Evolutionary conservation across 495 filamentous ascomycete genomes (phyloP), one percentile per base, ranked within the genome.

Genomic region (Amphirosellinia nigrospora): DNA sequence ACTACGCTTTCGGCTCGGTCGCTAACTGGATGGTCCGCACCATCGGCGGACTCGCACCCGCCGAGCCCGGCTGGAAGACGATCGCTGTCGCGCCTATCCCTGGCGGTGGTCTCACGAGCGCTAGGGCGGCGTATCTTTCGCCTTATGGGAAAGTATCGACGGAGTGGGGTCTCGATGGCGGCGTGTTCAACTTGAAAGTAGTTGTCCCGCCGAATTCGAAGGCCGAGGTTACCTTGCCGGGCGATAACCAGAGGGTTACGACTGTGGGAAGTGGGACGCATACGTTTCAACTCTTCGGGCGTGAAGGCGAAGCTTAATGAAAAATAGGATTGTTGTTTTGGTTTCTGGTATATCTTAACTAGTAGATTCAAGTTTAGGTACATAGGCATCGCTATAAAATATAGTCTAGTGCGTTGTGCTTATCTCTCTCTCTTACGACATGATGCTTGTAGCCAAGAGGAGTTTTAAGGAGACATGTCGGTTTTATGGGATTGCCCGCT

Each of bases 51-150:
- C 46, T 82, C 0, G 71, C 73, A n/a, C 71, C 75, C 5, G 71
- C 73, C 2, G 72, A 76, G 23, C 77, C 78, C 0, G 80, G 80
- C 45, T 82, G 80, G 80, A 79, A 76, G 71, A 77, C 64, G 19
- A 63, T 79, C 48, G 68, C 48, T 15, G 72, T 82, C 0, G 68
- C 38, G 10, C 71, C 75, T 15, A 52, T 74, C 1, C 81, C 80
- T 1, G 79, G 79, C 1, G 79, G 77, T 0, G 66, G 73, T 26
- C 15, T 82, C 7, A 77, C 71, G 0, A 72, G 52, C 21, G 80
- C 81, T 3, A 74, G 79, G 48, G 48, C 75, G 23, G 66, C 70
- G 39, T 78, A 69, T 74, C 7, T 79, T 23, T 80, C 73, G 19
- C 73, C 73, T 4, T 77, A 78, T 36, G 80, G 79, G 0, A 43